These are phyloP conservation scores for Russula earlei DNA, from an alignment of 768 basidiomycete species.

Conservation along the genomic window DNA sequence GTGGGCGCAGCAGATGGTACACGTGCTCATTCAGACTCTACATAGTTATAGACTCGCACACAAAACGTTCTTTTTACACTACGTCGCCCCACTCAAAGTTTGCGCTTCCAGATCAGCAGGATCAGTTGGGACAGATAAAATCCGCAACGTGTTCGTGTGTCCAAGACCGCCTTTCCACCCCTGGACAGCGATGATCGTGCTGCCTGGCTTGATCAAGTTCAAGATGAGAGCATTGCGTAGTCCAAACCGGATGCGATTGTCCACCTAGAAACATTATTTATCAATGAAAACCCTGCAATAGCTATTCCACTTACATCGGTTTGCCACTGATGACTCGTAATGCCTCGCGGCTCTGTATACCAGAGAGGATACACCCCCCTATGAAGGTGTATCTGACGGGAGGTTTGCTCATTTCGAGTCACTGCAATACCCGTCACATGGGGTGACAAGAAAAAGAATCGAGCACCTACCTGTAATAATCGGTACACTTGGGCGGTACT, in stretches of 20 bases:
- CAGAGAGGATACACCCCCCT: slow-evolving; percentile 96
- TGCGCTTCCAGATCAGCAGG: slow-evolving; percentile 68
- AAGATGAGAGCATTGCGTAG: slow-evolving; percentile 74
- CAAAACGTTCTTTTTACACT: too few relatives aligned
- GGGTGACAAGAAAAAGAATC: background rate
- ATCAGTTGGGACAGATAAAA: slow-evolving; percentile 78
- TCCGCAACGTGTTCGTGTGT: slow-evolving; percentile 86
- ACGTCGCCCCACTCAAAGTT: slow-evolving; percentile 33
- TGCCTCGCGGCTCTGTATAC: slow-evolving; percentile 91
- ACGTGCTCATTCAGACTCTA: too few relatives aligned
- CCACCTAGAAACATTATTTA: slow-evolving; percentile 41
- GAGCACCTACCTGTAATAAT: slow-evolving; percentile 77
- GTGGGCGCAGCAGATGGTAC: too few relatives aligned
- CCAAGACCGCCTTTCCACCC: slow-evolving; percentile 99
- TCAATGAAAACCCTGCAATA: slow-evolving; percentile 6
- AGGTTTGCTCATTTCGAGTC: slow-evolving; percentile 90
- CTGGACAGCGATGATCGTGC: slow-evolving; percentile 89
- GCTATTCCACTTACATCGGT: slow-evolving; percentile 63
- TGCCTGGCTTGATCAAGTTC: slow-evolving; percentile 81
- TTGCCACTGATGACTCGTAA: slow-evolving; percentile 90
- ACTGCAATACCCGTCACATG: slow-evolving; percentile 37
- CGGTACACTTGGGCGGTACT: slow-evolving; percentile 88
- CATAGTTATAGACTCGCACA: too few relatives aligned
- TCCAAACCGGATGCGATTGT: slow-evolving; percentile 85
- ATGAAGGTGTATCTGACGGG: slow-evolving; percentile 94